Evolutionary conservation across 768 basidiomycete species (phyloP).

Genomic region (Suillus paluster): DNA sequence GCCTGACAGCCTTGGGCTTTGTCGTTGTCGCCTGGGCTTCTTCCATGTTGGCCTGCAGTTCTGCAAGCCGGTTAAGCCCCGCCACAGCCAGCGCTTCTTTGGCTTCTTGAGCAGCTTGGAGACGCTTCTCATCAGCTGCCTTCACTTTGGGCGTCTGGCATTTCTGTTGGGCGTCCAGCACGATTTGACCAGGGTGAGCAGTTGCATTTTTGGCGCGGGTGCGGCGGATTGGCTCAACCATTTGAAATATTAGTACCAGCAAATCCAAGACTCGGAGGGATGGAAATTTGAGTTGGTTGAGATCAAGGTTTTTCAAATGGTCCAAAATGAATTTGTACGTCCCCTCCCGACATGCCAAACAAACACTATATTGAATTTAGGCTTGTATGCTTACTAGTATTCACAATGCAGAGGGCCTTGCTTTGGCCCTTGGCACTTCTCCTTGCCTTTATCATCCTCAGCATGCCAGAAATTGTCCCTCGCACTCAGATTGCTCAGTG

Average conservation of each 20-base stretch:
- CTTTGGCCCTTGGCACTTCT: background rate
- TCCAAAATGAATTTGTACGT: background rate
- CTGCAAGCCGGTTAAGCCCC: slow-evolving; percentile 3
- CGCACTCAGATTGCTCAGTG: background rate
- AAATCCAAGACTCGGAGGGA: background rate
- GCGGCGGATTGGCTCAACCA: background rate
- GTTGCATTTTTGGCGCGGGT: slow-evolving; percentile 8
- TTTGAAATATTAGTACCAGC: background rate
- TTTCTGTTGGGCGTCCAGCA: slow-evolving; percentile 8
- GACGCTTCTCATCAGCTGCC: slow-evolving; percentile 12
- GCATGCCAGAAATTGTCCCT: background rate
- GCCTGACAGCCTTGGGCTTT: slow-evolving; percentile 2
- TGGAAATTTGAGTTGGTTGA: background rate
- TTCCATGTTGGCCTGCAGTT: slow-evolving; percentile 2
- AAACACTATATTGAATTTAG: background rate
- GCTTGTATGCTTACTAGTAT: background rate
- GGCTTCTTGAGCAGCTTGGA: slow-evolving; percentile 8
- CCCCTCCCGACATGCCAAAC: background rate
- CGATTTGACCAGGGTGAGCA: slow-evolving; percentile 12
- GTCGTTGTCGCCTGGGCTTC: background rate
- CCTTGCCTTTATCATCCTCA: background rate
- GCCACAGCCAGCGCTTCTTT: slow-evolving; percentile 1
- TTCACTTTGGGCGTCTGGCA: slow-evolving; percentile 12
- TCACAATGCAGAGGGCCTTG: background rate
- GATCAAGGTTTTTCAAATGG: background rate